These are phyloP conservation scores for Chrysoporthe puriensis DNA, from an alignment of 2,329 filamentous ascomycete species.

Conservation along the genomic window DNA sequence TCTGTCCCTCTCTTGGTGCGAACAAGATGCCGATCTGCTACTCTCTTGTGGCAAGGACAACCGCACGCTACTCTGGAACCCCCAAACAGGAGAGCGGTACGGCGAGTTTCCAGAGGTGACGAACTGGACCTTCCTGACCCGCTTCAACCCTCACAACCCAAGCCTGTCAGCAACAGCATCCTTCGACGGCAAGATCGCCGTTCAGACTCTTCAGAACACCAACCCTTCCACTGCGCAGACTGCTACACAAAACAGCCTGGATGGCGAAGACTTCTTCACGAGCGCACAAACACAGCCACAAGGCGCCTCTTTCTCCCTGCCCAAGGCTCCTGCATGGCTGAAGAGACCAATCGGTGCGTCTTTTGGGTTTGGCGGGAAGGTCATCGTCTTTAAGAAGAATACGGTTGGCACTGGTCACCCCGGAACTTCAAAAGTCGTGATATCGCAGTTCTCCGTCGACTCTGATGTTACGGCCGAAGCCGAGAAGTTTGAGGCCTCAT, in stretches of 20 bases:
- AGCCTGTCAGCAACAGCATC: constrained; percentile 92
- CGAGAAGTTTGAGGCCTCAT: constrained; percentile 81
- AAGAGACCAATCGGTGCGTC: constrained; percentile 83
- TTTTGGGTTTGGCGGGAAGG: constrained; percentile 94
- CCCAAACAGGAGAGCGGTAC: constrained; percentile 82
- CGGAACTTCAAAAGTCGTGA: constrained; percentile 74
- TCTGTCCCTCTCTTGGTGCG: constrained; percentile 92
- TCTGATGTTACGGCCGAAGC: constrained; percentile 82
- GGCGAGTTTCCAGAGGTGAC: constrained; percentile 96
- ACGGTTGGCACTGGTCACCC: constrained; percentile 64
- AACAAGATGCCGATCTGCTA: constrained; percentile 84
- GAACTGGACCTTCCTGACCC: constrained; percentile 98
- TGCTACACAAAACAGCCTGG: constrained; percentile 69
- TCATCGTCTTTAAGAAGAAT: constrained; percentile 73
- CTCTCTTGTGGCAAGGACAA: constrained; percentile 97
- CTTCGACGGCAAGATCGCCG: constrained; percentile 93
- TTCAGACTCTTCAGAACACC: constrained; percentile 94
- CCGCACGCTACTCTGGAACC: constrained; percentile 93
- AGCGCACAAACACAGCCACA: constrained; percentile 92
- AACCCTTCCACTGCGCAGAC: constrained; percentile 74
- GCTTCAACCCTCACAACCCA: constrained; percentile 92
- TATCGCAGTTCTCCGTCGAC: constrained; percentile 88
- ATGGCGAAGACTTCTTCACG: constrained; percentile 95
- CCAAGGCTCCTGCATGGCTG: constrained; percentile 87
- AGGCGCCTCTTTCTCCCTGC: constrained; percentile 83